Conservation (phyloP, 371 early-diverging fungal species). For the Rhizomucor pusillus region DNA sequence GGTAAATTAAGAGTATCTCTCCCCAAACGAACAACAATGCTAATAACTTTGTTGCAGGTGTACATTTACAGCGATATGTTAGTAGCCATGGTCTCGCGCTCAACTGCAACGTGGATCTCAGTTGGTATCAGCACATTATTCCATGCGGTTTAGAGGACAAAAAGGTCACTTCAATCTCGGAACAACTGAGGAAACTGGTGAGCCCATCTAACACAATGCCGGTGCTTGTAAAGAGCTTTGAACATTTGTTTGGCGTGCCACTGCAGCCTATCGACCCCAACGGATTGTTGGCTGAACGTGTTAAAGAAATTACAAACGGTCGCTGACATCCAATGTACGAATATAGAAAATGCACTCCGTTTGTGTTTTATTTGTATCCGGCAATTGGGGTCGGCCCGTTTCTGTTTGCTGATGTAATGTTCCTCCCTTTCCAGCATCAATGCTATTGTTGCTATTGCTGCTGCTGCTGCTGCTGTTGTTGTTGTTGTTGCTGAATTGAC, state of each 20-base stretch:
- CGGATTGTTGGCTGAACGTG: not conserved
- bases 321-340: no score
- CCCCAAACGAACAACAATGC: not conserved
- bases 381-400: no score
- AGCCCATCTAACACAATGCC: slow-evolving; percentile 3
- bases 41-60: slow-evolving; percentile 50
- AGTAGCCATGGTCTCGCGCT: slow-evolving; percentile 93
- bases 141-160: slow-evolving; percentile 89
- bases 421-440: no score
- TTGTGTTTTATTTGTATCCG: no score
- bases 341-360: no score
- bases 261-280: slow-evolving; percentile 2
- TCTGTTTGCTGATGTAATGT: no score
- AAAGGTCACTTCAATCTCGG: slow-evolving; percentile 61
- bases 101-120: slow-evolving; percentile 85
- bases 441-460: not conserved
- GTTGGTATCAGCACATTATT: slow-evolving; percentile 85
- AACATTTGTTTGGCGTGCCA: slow-evolving; percentile 6
- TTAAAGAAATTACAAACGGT: slow-evolving; percentile 2
- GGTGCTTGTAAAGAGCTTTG: slow-evolving; percentile 1
- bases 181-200: not conserved
- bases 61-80: slow-evolving; percentile 88
- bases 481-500: not conserved
- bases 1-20: slow-evolving; percentile 24
- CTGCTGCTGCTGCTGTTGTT: not conserved